Evolutionary conservation across 371 early-diverging fungal genomes (phyloP), one percentile per base, ranked within the genome.

Genomic region (Apophysomyces variabilis): DNA sequence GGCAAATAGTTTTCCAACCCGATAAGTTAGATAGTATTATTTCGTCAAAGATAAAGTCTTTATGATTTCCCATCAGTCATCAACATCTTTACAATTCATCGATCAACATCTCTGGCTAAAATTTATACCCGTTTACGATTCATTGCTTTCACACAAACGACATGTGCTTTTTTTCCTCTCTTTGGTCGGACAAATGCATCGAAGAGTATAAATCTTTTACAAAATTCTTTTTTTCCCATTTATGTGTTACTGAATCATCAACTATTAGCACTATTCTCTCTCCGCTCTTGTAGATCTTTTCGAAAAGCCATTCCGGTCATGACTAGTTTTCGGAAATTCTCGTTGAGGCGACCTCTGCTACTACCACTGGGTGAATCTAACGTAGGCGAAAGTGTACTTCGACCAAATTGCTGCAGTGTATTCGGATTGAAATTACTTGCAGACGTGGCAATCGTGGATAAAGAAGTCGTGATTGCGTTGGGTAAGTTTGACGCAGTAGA

Each of bases 221-320:
- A 3, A 50, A 21, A 21, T 50, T 0, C 3, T 26, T 26, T 26
- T 26, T 26, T 26, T 26, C 3, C 32, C 32, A 26, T 26, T 3
- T 3, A 26, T 26, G 32, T 26, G 32, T 26, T 26, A 26, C 32
- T 26, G 32, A 1, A 26, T 26, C 32, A 26, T 26, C 41, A 11
- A 41, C 41, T 13, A 41, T 41, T 8, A 13, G n/a, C 7, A 11
- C 9, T 50, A 11, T 21, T 21, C 35, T 79, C 83, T 60, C 77
- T 61, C 56, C 80, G 65, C 11, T 83, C 84, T 62, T 83, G 84
- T 32, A 79, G 47, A 60, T 80, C 84, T 61, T 80, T 80, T 39
- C 84, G 67, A 60, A 83, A 83, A 5, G 78, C 80, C 84, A 83
- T 83, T n/a, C 84, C 81, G 0, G 84, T 79, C 78, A 79, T 79